phyloP scores from a whole-genome alignment of 208 protist genomes.

The Leishmania martiniquensis region DNA sequence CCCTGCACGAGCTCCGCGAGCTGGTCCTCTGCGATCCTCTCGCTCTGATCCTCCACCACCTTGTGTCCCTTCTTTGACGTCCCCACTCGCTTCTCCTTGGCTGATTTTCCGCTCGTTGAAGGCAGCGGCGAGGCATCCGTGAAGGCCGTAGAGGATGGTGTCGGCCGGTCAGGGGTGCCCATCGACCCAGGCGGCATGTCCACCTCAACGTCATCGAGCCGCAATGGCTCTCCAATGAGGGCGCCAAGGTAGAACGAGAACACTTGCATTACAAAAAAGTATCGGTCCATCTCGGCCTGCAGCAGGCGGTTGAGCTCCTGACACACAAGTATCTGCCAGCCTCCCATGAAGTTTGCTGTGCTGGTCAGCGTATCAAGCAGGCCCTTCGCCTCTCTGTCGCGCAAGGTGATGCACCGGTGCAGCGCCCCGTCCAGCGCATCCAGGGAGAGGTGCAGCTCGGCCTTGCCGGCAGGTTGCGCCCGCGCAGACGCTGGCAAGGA shows the following conservation, averaged over 20 bases:
- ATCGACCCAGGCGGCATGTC: slow-evolving; percentile 34
- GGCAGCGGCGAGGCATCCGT: slow-evolving; percentile 9
- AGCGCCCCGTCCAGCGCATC: slow-evolving; percentile 56
- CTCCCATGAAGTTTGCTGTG: slow-evolving; percentile 56
- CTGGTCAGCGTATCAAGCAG: slow-evolving; percentile 60
- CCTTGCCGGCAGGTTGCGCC: slow-evolving; percentile 58
- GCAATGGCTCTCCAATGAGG: slow-evolving; percentile 57
- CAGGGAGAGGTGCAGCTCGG: slow-evolving; percentile 70
- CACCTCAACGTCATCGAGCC: slow-evolving; percentile 65
- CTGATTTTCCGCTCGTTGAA: slow-evolving; percentile 5
- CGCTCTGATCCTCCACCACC: slow-evolving; percentile 42
- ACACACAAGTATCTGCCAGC: slow-evolving; percentile 66
- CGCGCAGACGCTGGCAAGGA: slow-evolving; percentile 42
- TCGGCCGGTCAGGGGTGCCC: slow-evolving; percentile 17
- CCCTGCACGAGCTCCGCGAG: slow-evolving; percentile 54
- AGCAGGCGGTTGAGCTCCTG: slow-evolving; percentile 55
- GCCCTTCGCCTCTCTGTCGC: slow-evolving; percentile 37
- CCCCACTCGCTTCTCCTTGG: slow-evolving; percentile 56
- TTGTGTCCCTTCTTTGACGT: slow-evolving; percentile 46
- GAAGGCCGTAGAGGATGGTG: slow-evolving; percentile 12
- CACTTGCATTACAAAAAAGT: slow-evolving; percentile 55
- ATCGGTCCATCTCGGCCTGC: slow-evolving; percentile 77
- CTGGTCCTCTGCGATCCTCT: slow-evolving; percentile 57
- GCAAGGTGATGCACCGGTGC: slow-evolving; percentile 46
- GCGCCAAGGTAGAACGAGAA: slow-evolving; percentile 74